Conservation (phyloP, 176 grass and related monocot species). For the Alopecurus myosuroides region DNA sequence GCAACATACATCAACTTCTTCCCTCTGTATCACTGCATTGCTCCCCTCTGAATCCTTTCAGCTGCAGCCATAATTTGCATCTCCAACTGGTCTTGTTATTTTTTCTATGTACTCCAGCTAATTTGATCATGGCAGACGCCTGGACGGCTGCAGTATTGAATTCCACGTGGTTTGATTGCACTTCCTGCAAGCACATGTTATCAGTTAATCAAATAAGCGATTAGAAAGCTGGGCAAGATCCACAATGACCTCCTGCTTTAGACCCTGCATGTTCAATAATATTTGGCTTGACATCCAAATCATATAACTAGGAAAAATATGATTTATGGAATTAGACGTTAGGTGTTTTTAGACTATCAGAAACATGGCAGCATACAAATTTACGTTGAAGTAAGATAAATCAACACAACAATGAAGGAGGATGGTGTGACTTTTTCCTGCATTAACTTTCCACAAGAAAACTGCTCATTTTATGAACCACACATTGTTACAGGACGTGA, state of each 20-base stretch:
- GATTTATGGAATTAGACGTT: background rate
- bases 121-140: no score
- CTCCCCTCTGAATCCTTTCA: no score
- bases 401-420: background rate
- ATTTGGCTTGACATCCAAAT: slow-evolving; percentile 10
- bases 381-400: background rate
- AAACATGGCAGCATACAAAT: slow-evolving; percentile 4
- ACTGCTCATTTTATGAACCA: background rate
- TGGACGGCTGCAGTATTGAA: no score
- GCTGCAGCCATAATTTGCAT: no score
- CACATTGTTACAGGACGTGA: background rate
- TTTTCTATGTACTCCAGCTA: no score
- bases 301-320: background rate
- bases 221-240: no score
- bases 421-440: background rate
- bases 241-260: slow-evolving; percentile 78
- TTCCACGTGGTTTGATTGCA: no score
- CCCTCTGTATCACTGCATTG: no score
- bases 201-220: no score
- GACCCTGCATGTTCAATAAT: slow-evolving; percentile 50
- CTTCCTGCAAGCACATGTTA: no score
- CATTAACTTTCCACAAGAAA: background rate
- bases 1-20: no score
- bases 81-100: no score
- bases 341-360: background rate